phyloP scores from a whole-genome alignment of 352 stramenopile genomes.

The Phytophthora syringae region DNA sequence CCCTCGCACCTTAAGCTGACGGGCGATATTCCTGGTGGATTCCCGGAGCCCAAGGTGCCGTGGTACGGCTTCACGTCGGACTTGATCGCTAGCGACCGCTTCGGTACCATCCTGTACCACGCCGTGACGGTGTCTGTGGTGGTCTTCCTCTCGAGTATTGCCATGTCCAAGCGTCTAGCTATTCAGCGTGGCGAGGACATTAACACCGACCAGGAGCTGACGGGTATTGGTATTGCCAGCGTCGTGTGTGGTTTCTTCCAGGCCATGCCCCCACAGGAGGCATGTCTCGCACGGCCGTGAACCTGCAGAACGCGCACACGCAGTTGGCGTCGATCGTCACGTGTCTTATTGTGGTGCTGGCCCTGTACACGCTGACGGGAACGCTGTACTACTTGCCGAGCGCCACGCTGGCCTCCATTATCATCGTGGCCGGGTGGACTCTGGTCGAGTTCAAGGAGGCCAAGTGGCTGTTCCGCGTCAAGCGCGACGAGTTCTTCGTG shows the following conservation, averaged over 20 bases:
- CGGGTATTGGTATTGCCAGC: conserved; percentile 8
- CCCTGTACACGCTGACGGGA: conserved; percentile 9
- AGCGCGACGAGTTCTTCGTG: conserved; percentile 16
- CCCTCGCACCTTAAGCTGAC: conserved; percentile 12
- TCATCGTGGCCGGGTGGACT: conserved; percentile 10
- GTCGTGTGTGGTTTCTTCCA: conserved; percentile 17
- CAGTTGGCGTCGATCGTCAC: conserved; percentile 11
- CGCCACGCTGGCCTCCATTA: conserved; percentile 11
- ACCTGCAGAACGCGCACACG: conserved; percentile 16
- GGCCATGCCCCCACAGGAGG: conserved; percentile 14
- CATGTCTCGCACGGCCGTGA: conserved; percentile 12
- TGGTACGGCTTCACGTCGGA: conserved; percentile 17
- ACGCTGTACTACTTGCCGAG: conserved; percentile 15
- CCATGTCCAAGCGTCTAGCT: conserved; percentile 12
- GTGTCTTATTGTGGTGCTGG: conserved; percentile 13
- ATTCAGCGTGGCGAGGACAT: conserved; percentile 15
- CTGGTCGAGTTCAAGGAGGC: conserved; percentile 10
- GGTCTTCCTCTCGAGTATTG: conserved; percentile 12
- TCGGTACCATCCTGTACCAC: conserved; percentile 10
- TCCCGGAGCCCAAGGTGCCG: conserved; percentile 13
- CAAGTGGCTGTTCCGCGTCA: conserved; percentile 13
- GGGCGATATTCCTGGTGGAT: conserved; percentile 8
- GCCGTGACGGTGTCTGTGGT: conserved; percentile 10
- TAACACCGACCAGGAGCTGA: conserved; percentile 16
- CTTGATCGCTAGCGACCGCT: conserved; percentile 9